Evolutionary conservation across 257 asterid genomes (phyloP), one percentile per base, ranked within the genome.

Genomic region (Solanum pinnatisectum): DNA sequence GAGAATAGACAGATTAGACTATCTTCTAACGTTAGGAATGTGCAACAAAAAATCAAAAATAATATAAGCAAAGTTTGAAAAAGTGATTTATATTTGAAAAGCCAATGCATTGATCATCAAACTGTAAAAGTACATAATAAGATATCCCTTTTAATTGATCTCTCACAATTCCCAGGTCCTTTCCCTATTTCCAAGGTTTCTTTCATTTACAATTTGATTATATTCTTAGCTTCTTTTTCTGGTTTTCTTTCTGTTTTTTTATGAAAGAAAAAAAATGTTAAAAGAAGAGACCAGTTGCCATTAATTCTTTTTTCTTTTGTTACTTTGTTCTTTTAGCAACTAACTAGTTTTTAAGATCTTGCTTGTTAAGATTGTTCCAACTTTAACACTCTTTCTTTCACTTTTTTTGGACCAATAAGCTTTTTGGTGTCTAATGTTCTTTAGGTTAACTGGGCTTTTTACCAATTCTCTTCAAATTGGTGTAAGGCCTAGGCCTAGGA

Each of bases 191-290:
- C 70, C 85, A 81, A 81, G 85, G 70, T 46, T 81, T 81, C 85
- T 81, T 81, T 46, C 67, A 44, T 46, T 23, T 78, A 14, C 46
- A 73, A 67, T 79, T 79, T 81, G 85, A 81, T 81, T 82, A 82
- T 20, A 82, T 82, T 82, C 86, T 82, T 82, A 82, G 44, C 86
- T 82, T 49, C 86, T 82, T 82, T 73, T 81, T 81, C 85, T 81
- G 68, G 85, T 81, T 79, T 79, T 79, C 85, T 79, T 81, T 81
- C 68, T 46, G 85, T 46, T 27, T 32, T 70, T 71, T 78, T 30
- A 81, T 81, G 3, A 81, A 46, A 46, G 65, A 25, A n/a, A 72
- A 71, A 42, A 25, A 18, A 49, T 82, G 70, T 82, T 82, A 82
- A 82, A 82, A 82, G 86, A 82, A 49, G 86, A 82, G 71, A 82